Evolutionary conservation across 1,139 yeast species (phyloP).

Genomic region (Spencermartinsiella ligniputridi): DNA sequence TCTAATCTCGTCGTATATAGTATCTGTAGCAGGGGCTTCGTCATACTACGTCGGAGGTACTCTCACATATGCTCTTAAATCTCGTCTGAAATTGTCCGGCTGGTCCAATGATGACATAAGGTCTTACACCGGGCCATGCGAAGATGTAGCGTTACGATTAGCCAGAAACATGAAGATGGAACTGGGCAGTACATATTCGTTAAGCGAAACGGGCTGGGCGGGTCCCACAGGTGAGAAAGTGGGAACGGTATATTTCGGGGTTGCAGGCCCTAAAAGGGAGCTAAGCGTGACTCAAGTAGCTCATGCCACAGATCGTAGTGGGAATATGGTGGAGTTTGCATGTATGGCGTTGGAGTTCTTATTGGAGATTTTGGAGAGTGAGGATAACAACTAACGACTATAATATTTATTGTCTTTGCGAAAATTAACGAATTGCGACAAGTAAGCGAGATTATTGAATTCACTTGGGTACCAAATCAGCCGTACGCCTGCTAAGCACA

Average conservation of each 20-base stretch:
- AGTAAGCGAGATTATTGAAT: no score
- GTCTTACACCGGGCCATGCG: conserved; percentile 76
- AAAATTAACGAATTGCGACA: no score
- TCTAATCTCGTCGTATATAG: conserved; percentile 69
- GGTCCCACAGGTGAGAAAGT: conserved; percentile 48
- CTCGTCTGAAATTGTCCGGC: conserved; percentile 69
- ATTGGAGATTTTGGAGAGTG: conserved; percentile 28
- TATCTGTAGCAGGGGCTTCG: conserved; percentile 82
- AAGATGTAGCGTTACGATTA: conserved; percentile 65
- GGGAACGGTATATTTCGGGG: conserved; percentile 69
- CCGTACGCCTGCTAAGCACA: no score
- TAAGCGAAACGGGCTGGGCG: conserved; percentile 85
- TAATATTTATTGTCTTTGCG: no score
- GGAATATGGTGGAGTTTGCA: conserved; percentile 75
- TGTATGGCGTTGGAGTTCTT: conserved; percentile 58
- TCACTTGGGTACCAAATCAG: no score
- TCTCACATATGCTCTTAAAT: conserved; percentile 68
- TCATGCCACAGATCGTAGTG: conserved; percentile 46
- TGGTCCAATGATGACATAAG: conserved; percentile 69
- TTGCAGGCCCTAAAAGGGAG: conserved; percentile 63
- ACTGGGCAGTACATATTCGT: conserved; percentile 73
- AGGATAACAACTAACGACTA: background rate
- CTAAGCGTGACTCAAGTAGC: conserved; percentile 48
- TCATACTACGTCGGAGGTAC: conserved; percentile 81
- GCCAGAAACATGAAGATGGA: conserved; percentile 79